phyloP scores from a whole-genome alignment of 164 flowering plant species.

The Annona squamosa region DNA sequence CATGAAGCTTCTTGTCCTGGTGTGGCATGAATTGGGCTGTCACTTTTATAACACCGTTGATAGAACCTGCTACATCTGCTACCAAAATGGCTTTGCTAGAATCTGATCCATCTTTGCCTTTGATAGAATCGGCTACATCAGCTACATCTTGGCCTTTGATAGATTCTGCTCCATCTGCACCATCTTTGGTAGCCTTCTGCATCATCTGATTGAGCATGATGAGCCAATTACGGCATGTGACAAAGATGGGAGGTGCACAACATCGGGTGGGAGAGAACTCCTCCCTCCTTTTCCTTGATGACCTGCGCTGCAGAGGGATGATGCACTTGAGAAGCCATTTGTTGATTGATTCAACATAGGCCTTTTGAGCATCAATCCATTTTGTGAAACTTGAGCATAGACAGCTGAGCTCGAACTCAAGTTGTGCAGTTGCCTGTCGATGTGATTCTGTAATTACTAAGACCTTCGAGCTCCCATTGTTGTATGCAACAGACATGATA shows the following conservation, averaged over 20 bases:
- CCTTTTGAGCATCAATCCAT: constrained; percentile 64
- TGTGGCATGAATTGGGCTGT: constrained; percentile 50
- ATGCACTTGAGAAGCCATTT: constrained; percentile 80
- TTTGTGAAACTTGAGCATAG: constrained; percentile 59
- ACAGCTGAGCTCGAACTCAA: constrained; percentile 44
- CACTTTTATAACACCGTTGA: constrained; percentile 49
- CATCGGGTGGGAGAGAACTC: constrained; percentile 29
- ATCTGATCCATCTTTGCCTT: constrained; percentile 9
- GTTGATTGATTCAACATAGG: constrained; percentile 58
- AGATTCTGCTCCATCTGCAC: constrained; percentile 50
- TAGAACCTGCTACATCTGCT: constrained; percentile 51
- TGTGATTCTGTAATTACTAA: constrained; percentile 54
- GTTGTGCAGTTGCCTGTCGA: constrained; percentile 47
- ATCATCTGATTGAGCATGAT: constrained; percentile 32
- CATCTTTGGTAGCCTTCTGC: not conserved
- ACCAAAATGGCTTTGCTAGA: constrained; percentile 10
- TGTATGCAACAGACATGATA: constrained; percentile 45
- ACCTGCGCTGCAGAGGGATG: constrained; percentile 23
- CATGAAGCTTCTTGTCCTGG: constrained; percentile 59
- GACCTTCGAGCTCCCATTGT: constrained; percentile 34
- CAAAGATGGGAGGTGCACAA: constrained; percentile 69
- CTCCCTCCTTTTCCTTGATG: constrained; percentile 37
- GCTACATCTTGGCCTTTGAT: constrained; percentile 37
- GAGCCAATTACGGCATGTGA: constrained; percentile 64
- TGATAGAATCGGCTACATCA: constrained; percentile 53